phyloP scores from a whole-genome alignment of 768 basidiomycete species.

The Hirschioporus abietinus region DNA sequence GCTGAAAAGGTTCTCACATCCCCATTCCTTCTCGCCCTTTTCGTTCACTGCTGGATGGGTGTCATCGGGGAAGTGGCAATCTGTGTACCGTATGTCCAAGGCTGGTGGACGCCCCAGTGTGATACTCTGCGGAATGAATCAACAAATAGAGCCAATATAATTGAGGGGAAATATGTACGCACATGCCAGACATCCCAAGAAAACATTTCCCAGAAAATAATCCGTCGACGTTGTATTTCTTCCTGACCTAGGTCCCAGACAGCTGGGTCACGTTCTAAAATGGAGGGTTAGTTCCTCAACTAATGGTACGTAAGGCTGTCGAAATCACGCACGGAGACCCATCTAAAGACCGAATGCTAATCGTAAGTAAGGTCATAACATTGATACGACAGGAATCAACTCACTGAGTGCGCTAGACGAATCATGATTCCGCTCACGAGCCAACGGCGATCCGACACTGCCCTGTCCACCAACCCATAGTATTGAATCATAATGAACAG shows the following conservation, averaged over 20 bases:
- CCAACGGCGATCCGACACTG: constrained; percentile 37
- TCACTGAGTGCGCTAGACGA: constrained; percentile 39
- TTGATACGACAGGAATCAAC: constrained; percentile 15
- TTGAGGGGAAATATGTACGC: constrained; percentile 14
- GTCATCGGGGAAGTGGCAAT: constrained; percentile 49
- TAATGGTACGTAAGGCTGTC: background rate
- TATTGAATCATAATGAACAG: constrained; percentile 40
- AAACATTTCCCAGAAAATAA: constrained; percentile 50
- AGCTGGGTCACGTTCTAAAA: constrained; percentile 45
- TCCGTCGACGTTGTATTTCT: constrained; percentile 41
- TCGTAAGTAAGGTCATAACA: constrained; percentile 5
- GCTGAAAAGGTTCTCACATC: constrained; percentile 32
- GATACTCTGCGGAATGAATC: constrained; percentile 30
- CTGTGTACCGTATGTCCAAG: constrained; percentile 40
- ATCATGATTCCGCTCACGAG: constrained; percentile 39
- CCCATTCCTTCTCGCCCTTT: constrained; percentile 32
- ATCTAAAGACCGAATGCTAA: constrained; percentile 29
- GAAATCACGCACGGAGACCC: constrained; percentile 41
- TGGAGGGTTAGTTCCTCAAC: constrained; percentile 1
- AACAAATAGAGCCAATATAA: background rate
- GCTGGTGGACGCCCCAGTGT: constrained; percentile 47
- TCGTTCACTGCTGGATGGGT: constrained; percentile 25
- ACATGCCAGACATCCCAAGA: constrained; percentile 47
- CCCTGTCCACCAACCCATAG: constrained; percentile 30
- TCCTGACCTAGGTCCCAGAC: constrained; percentile 40